phyloP scores from a whole-genome alignment of 2,329 filamentous ascomycete species.

The Trichoderma koningii region DNA sequence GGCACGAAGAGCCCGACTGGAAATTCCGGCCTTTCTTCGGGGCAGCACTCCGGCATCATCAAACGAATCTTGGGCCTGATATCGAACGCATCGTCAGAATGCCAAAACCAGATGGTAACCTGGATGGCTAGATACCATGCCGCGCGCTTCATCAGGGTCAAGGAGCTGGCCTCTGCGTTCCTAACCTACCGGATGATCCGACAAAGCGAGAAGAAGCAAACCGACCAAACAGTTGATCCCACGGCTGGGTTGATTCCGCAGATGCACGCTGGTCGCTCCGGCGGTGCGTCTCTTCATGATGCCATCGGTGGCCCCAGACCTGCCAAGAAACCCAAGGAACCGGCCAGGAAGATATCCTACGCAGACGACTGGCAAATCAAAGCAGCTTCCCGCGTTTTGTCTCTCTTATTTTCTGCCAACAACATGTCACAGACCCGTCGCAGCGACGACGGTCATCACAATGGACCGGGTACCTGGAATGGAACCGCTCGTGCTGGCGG shows the following conservation, averaged over 20 bases:
- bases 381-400: conserved; percentile 77
- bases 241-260: conserved; percentile 72
- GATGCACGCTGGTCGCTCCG: conserved; percentile 65
- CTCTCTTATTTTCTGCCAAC: conserved; percentile 81
- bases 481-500: conserved; percentile 46
- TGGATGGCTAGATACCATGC: conserved; percentile 77
- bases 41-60: conserved; percentile 78
- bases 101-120: conserved; percentile 73
- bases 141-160: conserved; percentile 67
- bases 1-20: conserved; percentile 32
- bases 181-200: conserved; percentile 77
- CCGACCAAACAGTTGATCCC: conserved; percentile 56
- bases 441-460: conserved; percentile 32
- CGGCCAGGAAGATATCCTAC: conserved; percentile 63
- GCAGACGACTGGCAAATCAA: conserved; percentile 88
- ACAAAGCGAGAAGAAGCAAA: conserved; percentile 67
- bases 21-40: conserved; percentile 51
- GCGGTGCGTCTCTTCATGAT: conserved; percentile 73
- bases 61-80: conserved; percentile 82
- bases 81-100: conserved; percentile 72
- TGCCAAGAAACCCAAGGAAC: conserved; percentile 57
- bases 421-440: conserved; percentile 51
- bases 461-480: conserved; percentile 30
- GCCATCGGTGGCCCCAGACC: conserved; percentile 62
- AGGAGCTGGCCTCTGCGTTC: conserved; percentile 76